Evolutionary conservation across 2,329 filamentous ascomycete genomes (phyloP).

Genomic region (Drechslerella dactyloides): DNA sequence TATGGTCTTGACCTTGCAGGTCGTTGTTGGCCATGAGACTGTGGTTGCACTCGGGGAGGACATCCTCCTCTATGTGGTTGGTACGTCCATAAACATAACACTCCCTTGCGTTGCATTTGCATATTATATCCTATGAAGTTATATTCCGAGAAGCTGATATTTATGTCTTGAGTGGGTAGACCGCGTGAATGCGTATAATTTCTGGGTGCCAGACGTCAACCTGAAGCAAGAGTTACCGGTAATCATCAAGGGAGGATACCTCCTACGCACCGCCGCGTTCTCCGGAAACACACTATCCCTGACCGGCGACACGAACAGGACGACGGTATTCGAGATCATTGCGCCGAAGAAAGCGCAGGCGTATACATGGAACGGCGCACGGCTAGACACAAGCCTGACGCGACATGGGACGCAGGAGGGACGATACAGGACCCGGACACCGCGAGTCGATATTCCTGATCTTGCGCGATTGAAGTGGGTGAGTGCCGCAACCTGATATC

Average conservation of each 20-base stretch:
- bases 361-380: conserved; percentile 68
- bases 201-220: conserved; percentile 68
- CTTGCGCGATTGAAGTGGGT: conserved; percentile 67
- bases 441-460: conserved; percentile 65
- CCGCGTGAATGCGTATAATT: conserved; percentile 71
- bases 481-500: background rate
- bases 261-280: conserved; percentile 68
- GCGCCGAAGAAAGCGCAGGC: conserved; percentile 64
- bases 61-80: conserved; percentile 66
- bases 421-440: conserved; percentile 63
- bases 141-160: no score
- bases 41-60: conserved; percentile 62
- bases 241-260: conserved; percentile 70
- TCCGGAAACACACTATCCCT: conserved; percentile 67
- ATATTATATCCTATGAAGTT: no score
- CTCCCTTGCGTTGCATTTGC: conserved; percentile 3
- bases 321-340: conserved; percentile 71
- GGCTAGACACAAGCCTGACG: conserved; percentile 58
- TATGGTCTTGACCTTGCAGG: conserved; percentile 56
- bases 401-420: conserved; percentile 63
- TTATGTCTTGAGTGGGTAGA: conserved; percentile 17
- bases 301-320: conserved; percentile 74
- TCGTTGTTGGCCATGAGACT: conserved; percentile 59
- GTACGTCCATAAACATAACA: conserved; percentile 55
- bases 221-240: conserved; percentile 57